Evolutionary conservation across 805 yeast genomes (phyloP).

Genomic region (Peterozyma toletana): DNA sequence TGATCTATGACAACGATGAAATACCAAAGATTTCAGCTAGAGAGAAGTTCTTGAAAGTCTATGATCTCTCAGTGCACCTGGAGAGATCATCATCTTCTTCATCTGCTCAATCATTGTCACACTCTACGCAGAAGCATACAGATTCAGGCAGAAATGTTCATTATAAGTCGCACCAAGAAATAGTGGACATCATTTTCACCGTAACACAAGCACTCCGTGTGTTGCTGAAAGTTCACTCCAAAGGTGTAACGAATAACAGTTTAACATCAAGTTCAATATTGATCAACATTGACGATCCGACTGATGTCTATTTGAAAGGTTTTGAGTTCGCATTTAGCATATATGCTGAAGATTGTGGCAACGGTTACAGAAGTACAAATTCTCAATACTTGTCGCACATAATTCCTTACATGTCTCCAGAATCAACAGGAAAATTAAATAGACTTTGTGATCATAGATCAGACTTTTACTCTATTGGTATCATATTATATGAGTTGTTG

Average conservation of each 20-base stretch:
- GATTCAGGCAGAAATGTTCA: not conserved
- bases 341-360: conserved; percentile 31
- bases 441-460: conserved; percentile 36
- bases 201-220: conserved; percentile 17
- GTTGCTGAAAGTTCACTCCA: conserved; percentile 25
- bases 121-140: not conserved
- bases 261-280: conserved; percentile 31
- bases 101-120: not conserved
- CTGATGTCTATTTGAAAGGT: conserved; percentile 30
- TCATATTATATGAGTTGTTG: conserved; percentile 40
- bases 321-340: conserved; percentile 42
- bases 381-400: conserved; percentile 27
- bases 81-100: conserved; percentile 4
- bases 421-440: conserved; percentile 31
- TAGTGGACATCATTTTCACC: conserved; percentile 15
- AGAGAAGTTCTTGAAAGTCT: not conserved
- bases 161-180: conserved; percentile 9
- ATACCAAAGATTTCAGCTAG: not conserved
- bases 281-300: conserved; percentile 21
- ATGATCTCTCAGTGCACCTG: not conserved
- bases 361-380: conserved; percentile 34
- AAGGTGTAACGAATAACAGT: conserved; percentile 41
- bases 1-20: conserved; percentile 4
- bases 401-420: conserved; percentile 45
- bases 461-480: conserved; percentile 42